These are phyloP conservation scores for Apiospora kogelbergensis DNA, from an alignment of 2,329 filamentous ascomycete species.

Conservation along the genomic window DNA sequence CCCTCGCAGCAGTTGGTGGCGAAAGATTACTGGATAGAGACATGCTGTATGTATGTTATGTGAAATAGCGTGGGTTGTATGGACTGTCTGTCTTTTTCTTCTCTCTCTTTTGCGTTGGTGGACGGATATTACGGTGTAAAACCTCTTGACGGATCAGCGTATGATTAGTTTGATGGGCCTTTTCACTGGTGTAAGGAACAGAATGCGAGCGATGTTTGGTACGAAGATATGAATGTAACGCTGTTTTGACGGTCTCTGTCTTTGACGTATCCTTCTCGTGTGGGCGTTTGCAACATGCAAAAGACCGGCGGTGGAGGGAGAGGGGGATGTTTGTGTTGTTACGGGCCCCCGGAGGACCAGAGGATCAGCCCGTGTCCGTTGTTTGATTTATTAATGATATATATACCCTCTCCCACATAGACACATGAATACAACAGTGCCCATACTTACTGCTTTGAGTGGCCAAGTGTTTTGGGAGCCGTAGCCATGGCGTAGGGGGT, in stretches of 20 bases:
- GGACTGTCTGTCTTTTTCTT: too few relatives aligned
- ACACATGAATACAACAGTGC: background rate
- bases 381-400: constrained; percentile 3
- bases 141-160: background rate
- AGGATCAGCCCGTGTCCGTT: background rate
- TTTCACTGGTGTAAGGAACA: background rate
- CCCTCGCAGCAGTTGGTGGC: constrained; percentile 60
- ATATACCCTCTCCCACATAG: background rate
- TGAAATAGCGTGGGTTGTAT: background rate
- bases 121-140: background rate
- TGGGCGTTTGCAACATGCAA: background rate
- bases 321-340: background rate
- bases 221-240: background rate
- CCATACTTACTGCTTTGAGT: background rate
- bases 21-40: constrained; percentile 46
- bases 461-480: background rate
- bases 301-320: background rate
- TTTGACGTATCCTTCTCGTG: background rate
- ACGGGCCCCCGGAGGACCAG: background rate
- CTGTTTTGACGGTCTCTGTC: background rate
- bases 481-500: background rate
- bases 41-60: background rate
- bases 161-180: background rate
- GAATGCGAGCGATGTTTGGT: background rate
- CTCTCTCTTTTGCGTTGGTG: too few relatives aligned